Evolutionary conservation across 2,329 filamentous ascomycete genomes (phyloP).

Genomic region (Fusarium piperis): DNA sequence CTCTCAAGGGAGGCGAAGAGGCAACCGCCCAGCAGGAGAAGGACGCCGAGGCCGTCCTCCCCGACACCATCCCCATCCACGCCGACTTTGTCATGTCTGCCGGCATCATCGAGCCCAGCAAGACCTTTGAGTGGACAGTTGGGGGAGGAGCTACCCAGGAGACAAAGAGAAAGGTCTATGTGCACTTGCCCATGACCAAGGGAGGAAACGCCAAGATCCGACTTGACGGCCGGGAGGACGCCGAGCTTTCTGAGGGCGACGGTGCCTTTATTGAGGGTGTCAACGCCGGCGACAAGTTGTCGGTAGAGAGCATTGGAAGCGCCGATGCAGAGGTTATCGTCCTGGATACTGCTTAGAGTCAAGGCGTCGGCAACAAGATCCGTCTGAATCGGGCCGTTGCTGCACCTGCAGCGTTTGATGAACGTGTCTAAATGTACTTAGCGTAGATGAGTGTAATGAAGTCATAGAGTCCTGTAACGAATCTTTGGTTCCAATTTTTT

Average conservation of each 20-base stretch:
- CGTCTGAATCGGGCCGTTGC: background rate
- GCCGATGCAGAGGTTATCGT: slow-evolving; percentile 76
- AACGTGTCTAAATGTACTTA: slow-evolving; percentile 22
- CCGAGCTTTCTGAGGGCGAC: slow-evolving; percentile 77
- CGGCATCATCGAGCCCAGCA: slow-evolving; percentile 73
- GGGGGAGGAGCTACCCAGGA: slow-evolving; percentile 66
- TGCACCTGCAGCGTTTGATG: background rate
- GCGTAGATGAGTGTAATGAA: slow-evolving; percentile 12
- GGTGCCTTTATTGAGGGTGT: slow-evolving; percentile 78
- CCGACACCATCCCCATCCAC: slow-evolving; percentile 82
- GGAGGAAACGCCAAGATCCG: slow-evolving; percentile 77
- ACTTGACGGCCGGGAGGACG: slow-evolving; percentile 72
- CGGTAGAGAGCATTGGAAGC: slow-evolving; percentile 73
- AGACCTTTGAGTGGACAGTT: slow-evolving; percentile 76
- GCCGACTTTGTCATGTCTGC: slow-evolving; percentile 87
- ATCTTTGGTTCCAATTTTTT: background rate
- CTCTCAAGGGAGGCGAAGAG: slow-evolving; percentile 72
- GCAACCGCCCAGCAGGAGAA: slow-evolving; percentile 71
- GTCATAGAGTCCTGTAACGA: background rate
- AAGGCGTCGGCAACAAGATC: background rate
- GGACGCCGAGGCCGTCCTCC: slow-evolving; percentile 67
- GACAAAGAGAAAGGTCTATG: slow-evolving; percentile 76
- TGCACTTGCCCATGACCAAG: slow-evolving; percentile 85
- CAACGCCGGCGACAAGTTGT: slow-evolving; percentile 70
- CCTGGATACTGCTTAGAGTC: slow-evolving; percentile 66